Evolutionary conservation across 1,284 basidiomycete species (phyloP), one percentile per base, ranked within the genome.

Genomic region (Cryptococcus sp.): DNA sequence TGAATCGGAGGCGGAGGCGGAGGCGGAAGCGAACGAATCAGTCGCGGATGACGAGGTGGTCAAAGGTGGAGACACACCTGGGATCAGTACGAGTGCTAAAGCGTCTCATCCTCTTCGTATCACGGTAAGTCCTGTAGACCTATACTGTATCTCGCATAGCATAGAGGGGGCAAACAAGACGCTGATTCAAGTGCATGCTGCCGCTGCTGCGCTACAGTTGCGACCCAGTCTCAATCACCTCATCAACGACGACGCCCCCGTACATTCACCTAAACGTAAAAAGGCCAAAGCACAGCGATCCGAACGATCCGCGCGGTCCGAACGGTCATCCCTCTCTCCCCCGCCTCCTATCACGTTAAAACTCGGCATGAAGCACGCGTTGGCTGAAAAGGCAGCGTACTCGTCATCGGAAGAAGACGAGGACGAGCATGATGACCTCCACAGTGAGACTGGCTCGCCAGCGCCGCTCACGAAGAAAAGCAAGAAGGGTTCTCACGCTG

Each of bases 271-370:
- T n/a, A 43, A 20, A 13, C 47, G 17, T 25, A 30, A 53, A 19
- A 47, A 52, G 0, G 42, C 38, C 27, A 30, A 30, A 30, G 27
- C 27, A 30, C 27, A 30, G 10, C 27, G 27, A 30, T 30, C 27
- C 5, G 27, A 30, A 30, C n/a, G n/a, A n/a, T n/a, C n/a, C n/a
- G n/a, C n/a, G n/a, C n/a, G n/a, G n/a, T n/a, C n/a, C 35, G 54
- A 63, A n/a, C 63, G 67, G 23, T 67, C 65, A 15, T 70, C 69
- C 6, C 58, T 69, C 38, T 70, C 66, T 5, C 69, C 74, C 10
- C 72, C 72, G 20, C 72, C 70, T 15, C 69, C 72, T 13, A 66
- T 73, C 50, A 69, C 66, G 4, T 69, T 75, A 47, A 68, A 68
- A 56, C 57, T 59, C 15, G 55, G 67, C 4, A 55, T 66, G 58